A percentile compares a stretch with the other conserved stretches of the same genome.
Conservation (phyloP, 2,329 filamentous ascomycete genomes). For the Malbranchea cinnamomea region DNA sequence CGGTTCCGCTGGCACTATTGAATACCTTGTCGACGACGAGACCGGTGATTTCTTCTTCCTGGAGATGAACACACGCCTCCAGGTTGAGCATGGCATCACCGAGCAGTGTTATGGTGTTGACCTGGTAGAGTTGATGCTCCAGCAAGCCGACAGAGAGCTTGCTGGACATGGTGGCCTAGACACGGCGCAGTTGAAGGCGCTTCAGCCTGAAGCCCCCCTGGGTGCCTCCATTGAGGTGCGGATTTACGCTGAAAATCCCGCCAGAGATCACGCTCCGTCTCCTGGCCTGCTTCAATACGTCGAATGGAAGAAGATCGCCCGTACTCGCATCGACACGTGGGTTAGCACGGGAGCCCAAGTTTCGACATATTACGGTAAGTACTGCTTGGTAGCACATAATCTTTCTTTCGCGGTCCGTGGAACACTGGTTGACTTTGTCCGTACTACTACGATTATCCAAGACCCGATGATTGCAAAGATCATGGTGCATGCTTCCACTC, state of each 20-base stretch:
- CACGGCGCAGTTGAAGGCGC: slow-evolving; percentile 23
- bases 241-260: slow-evolving; percentile 44
- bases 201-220: slow-evolving; percentile 30
- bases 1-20: slow-evolving; percentile 76
- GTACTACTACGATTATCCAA: no score
- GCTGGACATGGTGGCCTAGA: slow-evolving; percentile 31
- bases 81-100: slow-evolving; percentile 45
- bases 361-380: slow-evolving; percentile 40
- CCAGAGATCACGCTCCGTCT: slow-evolving; percentile 43
- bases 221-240: slow-evolving; percentile 39
- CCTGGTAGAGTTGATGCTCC: slow-evolving; percentile 41
- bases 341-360: slow-evolving; percentile 42
- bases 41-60: slow-evolving; percentile 60
- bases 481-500: slow-evolving; percentile 36
- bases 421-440: slow-evolving; percentile 4
- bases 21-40: slow-evolving; percentile 78
- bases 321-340: slow-evolving; percentile 49
- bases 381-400: no score
- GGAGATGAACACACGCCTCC: slow-evolving; percentile 44
- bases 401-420: slow-evolving; percentile 6
- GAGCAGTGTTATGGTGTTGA: slow-evolving; percentile 41
- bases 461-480: slow-evolving; percentile 44
- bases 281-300: slow-evolving; percentile 45
- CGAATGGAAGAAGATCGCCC: slow-evolving; percentile 34
- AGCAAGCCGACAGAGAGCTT: slow-evolving; percentile 38